Evolutionary conservation across 2,329 filamentous ascomycete genomes (phyloP), one percentile per base, ranked within the genome.

Genomic region (Fusarium sp.): DNA sequence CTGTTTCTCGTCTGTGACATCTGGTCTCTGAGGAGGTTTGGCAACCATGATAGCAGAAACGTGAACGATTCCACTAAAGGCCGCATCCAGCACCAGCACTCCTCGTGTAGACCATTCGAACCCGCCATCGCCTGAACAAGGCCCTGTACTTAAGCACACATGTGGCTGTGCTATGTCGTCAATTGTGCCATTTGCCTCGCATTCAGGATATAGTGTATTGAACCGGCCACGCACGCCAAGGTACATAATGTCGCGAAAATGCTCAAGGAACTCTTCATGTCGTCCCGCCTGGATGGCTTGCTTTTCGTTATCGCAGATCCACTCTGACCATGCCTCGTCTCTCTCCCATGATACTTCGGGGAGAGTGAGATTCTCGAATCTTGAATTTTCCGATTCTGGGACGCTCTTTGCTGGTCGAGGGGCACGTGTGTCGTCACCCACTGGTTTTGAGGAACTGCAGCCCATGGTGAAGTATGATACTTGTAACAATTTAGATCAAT

Each of bases 261-360:
- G 2, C 8, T 1, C 9, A 9, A 30, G 14, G 9, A 51, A 28
- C 2, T 51, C 26, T 7, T 32, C 20, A 14, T 43, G 37, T n/a
- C 5, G 26, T n/a, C 15, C 48, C 3, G 30, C 32, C 7, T 40
- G 15, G 7, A 51, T 32, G 4, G 39, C 24, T 3, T 17, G 14
- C 11, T 32, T 19, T 24, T 51, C 37, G 5, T 30, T 22, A 2
- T 20, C 37, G 13, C 37, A 43, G 5, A 51, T n/a, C 37, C 37
- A 41, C 14, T 43, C 5, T 3, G 48, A 13, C 48, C 48, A 51
- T 9, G 9, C 20, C 22, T 15, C 10, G 30, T 41, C 37, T 22
- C 19, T 51, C 3, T 41, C 26, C 37, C 48, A 51, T 19, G 48
- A 41, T 15, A 51, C 48, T 32, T 51, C 37, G 7, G 48, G 26